Base-by-base conservation (phyloP, 495 filamentous ascomycete species). In the Cudoniella acicularis region DNA sequence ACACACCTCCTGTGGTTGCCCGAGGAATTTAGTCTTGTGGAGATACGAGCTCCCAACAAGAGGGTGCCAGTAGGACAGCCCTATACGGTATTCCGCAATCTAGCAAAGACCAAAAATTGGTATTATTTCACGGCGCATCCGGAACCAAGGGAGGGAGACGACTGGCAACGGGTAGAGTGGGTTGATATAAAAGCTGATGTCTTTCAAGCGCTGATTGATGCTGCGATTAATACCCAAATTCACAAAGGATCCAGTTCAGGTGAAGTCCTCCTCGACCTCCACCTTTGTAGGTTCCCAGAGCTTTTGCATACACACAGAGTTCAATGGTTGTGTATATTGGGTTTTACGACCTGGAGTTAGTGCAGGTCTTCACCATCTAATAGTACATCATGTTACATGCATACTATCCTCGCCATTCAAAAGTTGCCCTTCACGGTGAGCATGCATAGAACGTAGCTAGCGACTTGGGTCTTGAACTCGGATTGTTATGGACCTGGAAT, bases 71-170 rank as follows among this genome's bases (percentile, higher is more conserved):
- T 6, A 4, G 43, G 43, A 9, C 16, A 8, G 8, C 43, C 20
- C 30, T 67, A 75, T 47, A 65, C 67, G 48, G 71, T 67, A 0
- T 75, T 73, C 48, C 62, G 71, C 25, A 76, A 76, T 46, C 43
- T 76, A 4, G 71, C 71, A 16, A 52, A 52, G 25, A 13, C 16
- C 11, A 22, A 17, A 17, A 52, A 26, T 20, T 9, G 10, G 4
- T 6, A 52, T 20, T 52, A 52, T 17, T 52, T 52, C 49, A 54
- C 24, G 6, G 20, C 4, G 36, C 52, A 43, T 21, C 20, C 20
- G 4, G 20, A 25, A 10, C 26, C 4, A 20, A 4, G 4, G 4
- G 24, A 41, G n/a, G 17, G 13, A 3, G 49, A 24, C 6, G 49
- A 26, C 8, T 54, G 52, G 52, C 52, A 54, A 23, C 9, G 4